phyloP scores from a whole-genome alignment of 805 yeast species.

The Metschnikowia vanudenii region DNA sequence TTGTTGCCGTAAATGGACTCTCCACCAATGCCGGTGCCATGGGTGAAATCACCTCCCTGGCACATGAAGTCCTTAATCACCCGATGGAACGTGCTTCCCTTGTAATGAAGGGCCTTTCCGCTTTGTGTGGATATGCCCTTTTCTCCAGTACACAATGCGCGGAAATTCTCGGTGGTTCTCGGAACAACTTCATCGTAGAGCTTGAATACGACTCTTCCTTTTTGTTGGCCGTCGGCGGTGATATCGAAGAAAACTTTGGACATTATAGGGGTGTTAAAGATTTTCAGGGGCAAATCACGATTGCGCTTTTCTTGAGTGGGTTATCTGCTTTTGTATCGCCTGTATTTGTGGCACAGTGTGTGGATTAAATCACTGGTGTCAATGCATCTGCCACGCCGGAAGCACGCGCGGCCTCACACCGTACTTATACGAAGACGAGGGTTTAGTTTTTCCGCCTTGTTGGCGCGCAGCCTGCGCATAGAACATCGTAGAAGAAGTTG shows the following conservation, averaged over 20 bases:
- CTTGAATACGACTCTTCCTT: slow-evolving; percentile 80
- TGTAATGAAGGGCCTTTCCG: slow-evolving; percentile 70
- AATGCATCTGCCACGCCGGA: background rate
- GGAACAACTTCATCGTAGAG: slow-evolving; percentile 75
- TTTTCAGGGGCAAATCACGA: too few species aligned
- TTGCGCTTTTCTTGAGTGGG: too few species aligned
- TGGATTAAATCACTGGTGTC: too few species aligned
- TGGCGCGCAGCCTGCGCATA: slow-evolving; percentile 1
- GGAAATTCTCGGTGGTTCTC: slow-evolving; percentile 85
- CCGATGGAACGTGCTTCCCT: slow-evolving; percentile 89
- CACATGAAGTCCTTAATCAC: slow-evolving; percentile 87
- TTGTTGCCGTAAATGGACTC: slow-evolving; percentile 78
- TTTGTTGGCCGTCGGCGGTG: slow-evolving; percentile 62
- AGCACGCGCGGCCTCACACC: background rate
- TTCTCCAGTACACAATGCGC: slow-evolving; percentile 87
- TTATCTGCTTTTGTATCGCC: too few species aligned
- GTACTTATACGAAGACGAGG: background rate
- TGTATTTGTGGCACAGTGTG: too few species aligned
- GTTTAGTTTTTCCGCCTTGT: background rate
- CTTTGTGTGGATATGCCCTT: slow-evolving; percentile 55
- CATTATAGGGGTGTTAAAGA: slow-evolving; percentile 7
- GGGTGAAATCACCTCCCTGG: slow-evolving; percentile 82
- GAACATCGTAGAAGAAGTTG: slow-evolving; percentile 1
- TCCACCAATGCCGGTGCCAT: slow-evolving; percentile 92
- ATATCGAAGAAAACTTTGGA: slow-evolving; percentile 63